Conservation (phyloP, 2,329 filamentous ascomycete species). For the Sporothrix inflata region DNA sequence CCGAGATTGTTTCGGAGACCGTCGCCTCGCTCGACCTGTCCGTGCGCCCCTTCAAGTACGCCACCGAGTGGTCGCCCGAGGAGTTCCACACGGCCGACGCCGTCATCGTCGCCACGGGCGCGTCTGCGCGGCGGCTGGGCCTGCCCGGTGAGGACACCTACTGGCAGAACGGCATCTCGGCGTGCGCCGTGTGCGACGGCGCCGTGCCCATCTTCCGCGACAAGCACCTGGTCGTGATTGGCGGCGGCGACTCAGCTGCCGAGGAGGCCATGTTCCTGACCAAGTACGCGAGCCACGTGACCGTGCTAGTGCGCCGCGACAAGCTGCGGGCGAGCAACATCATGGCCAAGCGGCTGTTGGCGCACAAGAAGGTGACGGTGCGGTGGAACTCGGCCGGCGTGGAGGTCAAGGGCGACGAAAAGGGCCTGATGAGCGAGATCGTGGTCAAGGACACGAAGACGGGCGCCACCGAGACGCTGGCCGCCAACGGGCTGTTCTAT, state of each 20-base stretch:
- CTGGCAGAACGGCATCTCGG: slow-evolving; percentile 96
- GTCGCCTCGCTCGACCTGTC: slow-evolving; percentile 86
- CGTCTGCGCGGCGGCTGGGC: slow-evolving; percentile 81
- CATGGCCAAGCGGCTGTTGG: slow-evolving; percentile 83
- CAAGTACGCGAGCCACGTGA: slow-evolving; percentile 95
- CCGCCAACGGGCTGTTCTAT: slow-evolving; percentile 94
- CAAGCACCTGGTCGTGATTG: slow-evolving; percentile 93
- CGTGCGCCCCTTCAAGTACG: slow-evolving; percentile 85
- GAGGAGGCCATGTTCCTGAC: slow-evolving; percentile 98
- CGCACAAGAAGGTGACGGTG: slow-evolving; percentile 88
- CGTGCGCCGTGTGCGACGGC: slow-evolving; percentile 96
- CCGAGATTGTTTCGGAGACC: slow-evolving; percentile 90
- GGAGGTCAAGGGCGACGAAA: slow-evolving; percentile 83
- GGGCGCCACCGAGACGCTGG: slow-evolving; percentile 78
- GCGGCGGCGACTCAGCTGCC: slow-evolving; percentile 93
- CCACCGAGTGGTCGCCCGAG: slow-evolving; percentile 84
- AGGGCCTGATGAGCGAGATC: slow-evolving; percentile 86
- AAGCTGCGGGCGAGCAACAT: slow-evolving; percentile 85
- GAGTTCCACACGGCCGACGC: slow-evolving; percentile 86
- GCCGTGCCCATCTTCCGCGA: slow-evolving; percentile 97
- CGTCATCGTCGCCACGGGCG: slow-evolving; percentile 92
- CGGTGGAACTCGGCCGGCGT: slow-evolving; percentile 79
- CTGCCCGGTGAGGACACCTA: slow-evolving; percentile 89
- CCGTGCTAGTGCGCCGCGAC: slow-evolving; percentile 87
- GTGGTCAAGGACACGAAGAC: slow-evolving; percentile 78